Conservation (phyloP, 306 rosid species). For the Quercus rubra region DNA sequence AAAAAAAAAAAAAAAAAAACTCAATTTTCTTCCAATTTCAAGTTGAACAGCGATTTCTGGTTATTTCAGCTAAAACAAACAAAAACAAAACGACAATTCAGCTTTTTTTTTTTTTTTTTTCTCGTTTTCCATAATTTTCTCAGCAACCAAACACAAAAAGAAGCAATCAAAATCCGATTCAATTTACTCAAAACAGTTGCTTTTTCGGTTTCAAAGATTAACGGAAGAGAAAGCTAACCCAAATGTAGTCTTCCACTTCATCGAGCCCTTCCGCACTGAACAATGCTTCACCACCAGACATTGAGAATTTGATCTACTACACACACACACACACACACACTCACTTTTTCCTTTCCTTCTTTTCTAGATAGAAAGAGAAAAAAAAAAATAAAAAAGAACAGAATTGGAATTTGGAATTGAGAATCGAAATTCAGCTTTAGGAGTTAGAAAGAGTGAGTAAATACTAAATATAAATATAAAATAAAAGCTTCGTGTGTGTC, state of each 20-base stretch:
- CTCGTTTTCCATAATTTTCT: neutral
- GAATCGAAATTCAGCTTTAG: neutral
- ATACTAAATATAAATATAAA: too few species aligned
- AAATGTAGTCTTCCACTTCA: conserved; percentile 68
- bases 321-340: neutral
- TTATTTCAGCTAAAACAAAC: neutral
- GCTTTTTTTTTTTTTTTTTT: neutral
- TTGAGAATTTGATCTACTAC: neutral
- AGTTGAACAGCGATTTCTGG: neutral
- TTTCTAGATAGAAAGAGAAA: neutral
- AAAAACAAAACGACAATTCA: too few species aligned
- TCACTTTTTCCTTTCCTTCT: too few species aligned
- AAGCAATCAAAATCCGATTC: neutral
- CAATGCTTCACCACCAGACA: conserved; percentile 42
- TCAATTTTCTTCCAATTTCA: too few species aligned
- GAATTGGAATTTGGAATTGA: conserved; percentile 1
- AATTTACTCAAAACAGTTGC: neutral
- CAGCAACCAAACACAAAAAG: conserved; percentile 17
- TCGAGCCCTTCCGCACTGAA: conserved; percentile 35
- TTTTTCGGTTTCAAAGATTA: too few species aligned
- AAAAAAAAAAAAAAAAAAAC: too few species aligned
- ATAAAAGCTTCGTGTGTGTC: conserved; percentile 51
- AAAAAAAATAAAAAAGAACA: neutral
- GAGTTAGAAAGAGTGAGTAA: neutral
- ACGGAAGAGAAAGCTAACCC: conserved; percentile 38